Percentiles rank a stretch among this genome's conserved stretches.
Evolutionary conservation across 2,329 filamentous ascomycete species (phyloP).

Genomic region (Diplocarpon mali): DNA sequence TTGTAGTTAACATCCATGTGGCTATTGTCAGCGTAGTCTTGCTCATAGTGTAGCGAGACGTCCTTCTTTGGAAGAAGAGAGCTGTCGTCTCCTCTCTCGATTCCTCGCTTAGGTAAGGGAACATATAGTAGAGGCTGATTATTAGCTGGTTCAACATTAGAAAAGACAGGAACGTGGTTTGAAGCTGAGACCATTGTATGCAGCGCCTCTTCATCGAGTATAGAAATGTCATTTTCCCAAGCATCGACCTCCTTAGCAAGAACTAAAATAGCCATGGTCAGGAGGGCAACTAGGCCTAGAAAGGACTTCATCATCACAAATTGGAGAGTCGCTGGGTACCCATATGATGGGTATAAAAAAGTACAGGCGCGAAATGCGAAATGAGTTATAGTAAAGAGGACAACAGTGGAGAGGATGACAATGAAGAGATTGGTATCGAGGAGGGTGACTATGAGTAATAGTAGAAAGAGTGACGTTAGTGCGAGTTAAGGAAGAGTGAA

Average conservation of each 20-base stretch:
- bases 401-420: neutral
- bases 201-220: neutral
- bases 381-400: neutral
- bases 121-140: constrained; percentile 9
- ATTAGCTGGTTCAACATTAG: neutral
- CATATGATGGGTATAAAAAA: too few relatives aligned
- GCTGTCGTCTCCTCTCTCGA: constrained; percentile 7
- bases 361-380: too few relatives aligned
- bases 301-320: constrained; percentile 9
- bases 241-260: constrained; percentile 5
- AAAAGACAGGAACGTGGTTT: constrained; percentile 1
- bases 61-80: constrained; percentile 11
- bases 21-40: constrained; percentile 12
- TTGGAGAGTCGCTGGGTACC: neutral
- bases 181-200: neutral
- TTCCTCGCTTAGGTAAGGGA: constrained; percentile 7
- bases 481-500: too few relatives aligned
- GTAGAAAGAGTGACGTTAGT: too few relatives aligned
- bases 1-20: constrained; percentile 21
- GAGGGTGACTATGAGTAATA: too few relatives aligned
- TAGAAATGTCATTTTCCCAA: constrained; percentile 1
- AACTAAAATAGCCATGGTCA: constrained; percentile 7
- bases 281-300: constrained; percentile 3
- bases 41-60: constrained; percentile 14
- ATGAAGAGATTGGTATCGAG: too few relatives aligned